Base-by-base conservation (phyloP, 371 early-diverging fungal genomes). In the Umbelopsis sp. region DNA sequence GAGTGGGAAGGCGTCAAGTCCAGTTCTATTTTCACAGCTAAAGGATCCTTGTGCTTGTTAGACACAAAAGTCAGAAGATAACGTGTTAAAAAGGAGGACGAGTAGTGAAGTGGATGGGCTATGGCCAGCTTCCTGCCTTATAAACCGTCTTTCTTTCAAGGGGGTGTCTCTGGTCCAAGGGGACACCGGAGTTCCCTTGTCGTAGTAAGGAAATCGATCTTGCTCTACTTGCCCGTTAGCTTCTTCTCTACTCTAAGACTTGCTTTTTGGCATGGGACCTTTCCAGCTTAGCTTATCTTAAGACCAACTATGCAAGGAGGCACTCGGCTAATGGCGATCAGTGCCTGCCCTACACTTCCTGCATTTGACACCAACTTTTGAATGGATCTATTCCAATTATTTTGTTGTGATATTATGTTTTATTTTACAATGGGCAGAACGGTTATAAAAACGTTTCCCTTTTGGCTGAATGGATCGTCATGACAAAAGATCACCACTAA, bases 81-180 rank as follows among this genome's bases (percentile, higher is more conserved):
- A 35, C 57, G 48, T 48, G 48, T 48, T n/a, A 57, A 35, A 57
- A 57, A 35, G 57, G 57, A 57, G 57, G 57, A 57, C 57, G 29
- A 35, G 32, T 35, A 57, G 29, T 25, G 24, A 25, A 57, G 18
- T 35, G 16, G 29, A 35, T 57, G 35, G 18, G 9, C 29, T 12
- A 2, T 57, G 32, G 32, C 57, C 3, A 25, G 16, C 35, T 35
- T 35, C 35, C 24, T 57, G 57, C 35, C 35, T 57, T 57, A 32
- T 35, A 57, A 37, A 57, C 29, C 18, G 57, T 35, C 57, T 16
- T 57, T 22, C 0, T 57, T 35, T 18, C 16, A 57, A 16, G 16
- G 57, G 35, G 57, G 37, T 5, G 51, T 38, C 10, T 10, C 12
- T 12, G 1, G 3, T 35, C 35, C 57, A 57, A 32, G 57, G 57